Evolutionary conservation across 2,329 filamentous ascomycete genomes (phyloP).

Genomic region (Xylaria sp.): DNA sequence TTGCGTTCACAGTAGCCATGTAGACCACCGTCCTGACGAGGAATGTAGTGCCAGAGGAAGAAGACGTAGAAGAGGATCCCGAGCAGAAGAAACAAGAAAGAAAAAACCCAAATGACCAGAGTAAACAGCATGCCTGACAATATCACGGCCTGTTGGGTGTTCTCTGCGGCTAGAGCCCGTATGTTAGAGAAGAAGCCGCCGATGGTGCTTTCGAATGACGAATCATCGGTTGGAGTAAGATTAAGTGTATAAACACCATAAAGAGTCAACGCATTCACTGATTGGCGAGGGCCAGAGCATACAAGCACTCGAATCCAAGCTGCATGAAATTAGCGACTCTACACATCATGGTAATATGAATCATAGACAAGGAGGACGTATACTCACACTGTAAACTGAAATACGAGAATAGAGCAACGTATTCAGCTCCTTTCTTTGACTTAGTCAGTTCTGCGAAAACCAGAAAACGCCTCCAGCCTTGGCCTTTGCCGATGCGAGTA

Average conservation of each 20-base stretch:
- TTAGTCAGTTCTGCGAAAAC: conserved; percentile 92
- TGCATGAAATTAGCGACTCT: conserved; percentile 50
- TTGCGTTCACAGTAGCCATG: conserved; percentile 90
- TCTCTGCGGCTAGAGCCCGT: conserved; percentile 73
- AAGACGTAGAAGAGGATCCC: conserved; percentile 83
- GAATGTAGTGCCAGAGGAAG: conserved; percentile 94
- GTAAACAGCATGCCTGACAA: conserved; percentile 94
- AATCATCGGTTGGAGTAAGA: conserved; percentile 67
- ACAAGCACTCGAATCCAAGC: conserved; percentile 89
- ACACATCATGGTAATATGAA: background rate
- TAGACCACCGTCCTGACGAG: conserved; percentile 80
- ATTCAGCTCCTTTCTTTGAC: conserved; percentile 89
- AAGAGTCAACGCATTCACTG: conserved; percentile 88
- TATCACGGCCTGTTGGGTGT: conserved; percentile 83
- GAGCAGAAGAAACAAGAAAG: conserved; percentile 77
- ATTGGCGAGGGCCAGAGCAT: conserved; percentile 91
- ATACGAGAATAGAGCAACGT: conserved; percentile 90
- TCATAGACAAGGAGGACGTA: background rate
- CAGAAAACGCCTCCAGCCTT: conserved; percentile 89
- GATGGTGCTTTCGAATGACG: conserved; percentile 69
- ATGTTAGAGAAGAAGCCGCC: conserved; percentile 87
- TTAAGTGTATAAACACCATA: conserved; percentile 83
- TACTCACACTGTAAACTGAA: conserved; percentile 75
- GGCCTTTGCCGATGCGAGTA: conserved; percentile 76
- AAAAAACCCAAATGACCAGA: conserved; percentile 86